Base-by-base conservation (phyloP, 768 basidiomycete species). In the Lactarius hengduanensis region DNA sequence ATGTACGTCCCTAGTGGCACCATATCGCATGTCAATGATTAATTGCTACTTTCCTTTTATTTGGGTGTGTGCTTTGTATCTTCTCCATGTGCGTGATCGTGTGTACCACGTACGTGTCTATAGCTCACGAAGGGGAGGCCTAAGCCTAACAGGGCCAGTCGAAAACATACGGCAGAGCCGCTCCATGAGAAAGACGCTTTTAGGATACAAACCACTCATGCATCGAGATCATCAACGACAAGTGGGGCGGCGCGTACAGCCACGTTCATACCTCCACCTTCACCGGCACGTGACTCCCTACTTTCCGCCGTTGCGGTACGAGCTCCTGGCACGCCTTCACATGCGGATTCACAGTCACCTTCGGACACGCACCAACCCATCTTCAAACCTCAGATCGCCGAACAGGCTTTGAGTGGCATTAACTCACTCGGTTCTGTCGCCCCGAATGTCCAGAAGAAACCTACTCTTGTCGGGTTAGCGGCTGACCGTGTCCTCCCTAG, bases 1-100 rank as follows among this genome's bases (percentile, higher is more conserved):
- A 93, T 86, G 91, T 93, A 86, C 89, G 91, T 92, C 83, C 84
- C 81, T 84, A 86, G 81, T 80, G 88, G 86, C 85, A 80, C 66
- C 66, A 79, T 77, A 69, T 69, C 45, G 38, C 20, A 58, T 34
- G 60, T 60, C 54, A 64, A 66, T 70, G 57, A 69, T 69, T 63
- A 63, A 65, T 67, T 67, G 58, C 58, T 55, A 55, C 64, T 65
- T 69, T 67, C 55, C 63, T 41, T 69, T 69, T 71, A 70, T 71
- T 71, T 55, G 61, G 66, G 65, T 69, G 40, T 63, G 62, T 73
- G 53, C 30, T 60, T 61, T 71, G 67, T 62, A 59, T 64, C 57
- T 78, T 79, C 77, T 71, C 67, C 47, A 7, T 53, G 50, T 53
- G 26, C 50, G 50, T 71, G 69, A 67, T 59, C 72, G 69, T 60